phyloP scores from a whole-genome alignment of 495 filamentous ascomycete species.

The Aspergillus saccharolyticus region DNA sequence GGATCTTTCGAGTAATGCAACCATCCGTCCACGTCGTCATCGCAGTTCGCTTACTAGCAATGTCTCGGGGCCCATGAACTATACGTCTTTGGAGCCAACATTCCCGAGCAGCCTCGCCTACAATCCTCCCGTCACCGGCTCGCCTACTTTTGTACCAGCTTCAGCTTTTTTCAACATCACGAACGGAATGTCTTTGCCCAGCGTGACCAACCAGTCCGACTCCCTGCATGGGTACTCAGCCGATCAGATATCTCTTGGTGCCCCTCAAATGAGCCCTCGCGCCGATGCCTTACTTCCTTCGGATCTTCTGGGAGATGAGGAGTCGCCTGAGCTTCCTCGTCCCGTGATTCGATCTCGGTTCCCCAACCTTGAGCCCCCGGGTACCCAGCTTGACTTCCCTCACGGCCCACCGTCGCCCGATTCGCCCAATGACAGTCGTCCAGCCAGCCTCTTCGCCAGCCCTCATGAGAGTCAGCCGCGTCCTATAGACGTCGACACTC shows the following conservation, averaged over 20 bases:
- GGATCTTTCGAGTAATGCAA: slow-evolving; percentile 34
- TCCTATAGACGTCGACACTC: slow-evolving; percentile 28
- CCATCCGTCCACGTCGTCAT: slow-evolving; percentile 45
- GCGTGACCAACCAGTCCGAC: slow-evolving; percentile 36
- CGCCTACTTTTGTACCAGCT: slow-evolving; percentile 42
- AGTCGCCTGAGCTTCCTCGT: slow-evolving; percentile 50
- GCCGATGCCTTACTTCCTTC: slow-evolving; percentile 74
- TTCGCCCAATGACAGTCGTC: slow-evolving; percentile 56
- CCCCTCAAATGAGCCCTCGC: slow-evolving; percentile 75
- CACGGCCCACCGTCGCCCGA: slow-evolving; percentile 64
- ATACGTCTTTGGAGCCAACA: slow-evolving; percentile 33
- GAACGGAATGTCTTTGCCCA: slow-evolving; percentile 49
- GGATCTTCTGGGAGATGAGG: slow-evolving; percentile 73
- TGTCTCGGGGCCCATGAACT: slow-evolving; percentile 43
- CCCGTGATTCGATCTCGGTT: slow-evolving; percentile 37
- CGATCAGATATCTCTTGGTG: slow-evolving; percentile 43
- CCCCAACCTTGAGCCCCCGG: slow-evolving; percentile 33
- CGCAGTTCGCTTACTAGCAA: slow-evolving; percentile 46
- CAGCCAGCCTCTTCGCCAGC: slow-evolving; percentile 61
- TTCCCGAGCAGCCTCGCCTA: slow-evolving; percentile 37
- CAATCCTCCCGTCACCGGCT: slow-evolving; percentile 43
- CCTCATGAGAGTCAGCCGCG: slow-evolving; percentile 62
- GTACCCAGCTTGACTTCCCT: slow-evolving; percentile 32
- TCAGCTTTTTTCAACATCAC: slow-evolving; percentile 56
- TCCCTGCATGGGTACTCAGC: slow-evolving; percentile 37